phyloP scores from a whole-genome alignment of 768 basidiomycete species.

The Naganishia antarctica region DNA sequence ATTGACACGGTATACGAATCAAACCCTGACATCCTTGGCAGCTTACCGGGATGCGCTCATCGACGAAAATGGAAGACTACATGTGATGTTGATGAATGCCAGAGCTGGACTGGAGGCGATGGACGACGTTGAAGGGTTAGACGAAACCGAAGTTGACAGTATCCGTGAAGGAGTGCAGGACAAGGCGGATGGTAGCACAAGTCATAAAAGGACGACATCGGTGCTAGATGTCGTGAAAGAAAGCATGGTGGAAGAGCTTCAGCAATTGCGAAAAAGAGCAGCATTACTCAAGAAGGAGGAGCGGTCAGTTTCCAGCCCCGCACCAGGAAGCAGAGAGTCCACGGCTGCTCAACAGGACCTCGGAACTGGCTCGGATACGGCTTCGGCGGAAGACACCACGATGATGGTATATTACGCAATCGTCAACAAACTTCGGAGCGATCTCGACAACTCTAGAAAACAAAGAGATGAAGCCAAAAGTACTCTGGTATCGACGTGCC shows the following conservation, averaged over 20 bases:
- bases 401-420: slow-evolving; percentile 2
- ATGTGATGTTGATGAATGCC: slow-evolving; percentile 4
- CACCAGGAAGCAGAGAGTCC: background rate
- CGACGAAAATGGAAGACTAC: slow-evolving; percentile 14
- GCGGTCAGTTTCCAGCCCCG: background rate
- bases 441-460: slow-evolving; percentile 1
- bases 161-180: too few species aligned
- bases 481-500: background rate
- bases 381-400: background rate
- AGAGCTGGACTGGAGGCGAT: background rate
- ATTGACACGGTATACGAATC: slow-evolving; percentile 19
- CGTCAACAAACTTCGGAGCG: slow-evolving; percentile 5
- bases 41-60: slow-evolving; percentile 20
- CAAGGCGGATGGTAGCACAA: too few species aligned
- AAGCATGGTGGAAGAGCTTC: background rate
- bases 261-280: background rate
- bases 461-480: background rate
- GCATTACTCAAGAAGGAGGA: background rate
- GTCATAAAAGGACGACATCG: background rate
- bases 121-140: background rate
- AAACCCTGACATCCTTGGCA: slow-evolving; percentile 14
- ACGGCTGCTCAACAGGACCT: background rate
- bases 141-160: too few species aligned
- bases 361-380: background rate
- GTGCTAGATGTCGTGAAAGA: slow-evolving; percentile 6